phyloP scores from a whole-genome alignment of 805 yeast genomes.

The Cyberlindnera subsufficiens region DNA sequence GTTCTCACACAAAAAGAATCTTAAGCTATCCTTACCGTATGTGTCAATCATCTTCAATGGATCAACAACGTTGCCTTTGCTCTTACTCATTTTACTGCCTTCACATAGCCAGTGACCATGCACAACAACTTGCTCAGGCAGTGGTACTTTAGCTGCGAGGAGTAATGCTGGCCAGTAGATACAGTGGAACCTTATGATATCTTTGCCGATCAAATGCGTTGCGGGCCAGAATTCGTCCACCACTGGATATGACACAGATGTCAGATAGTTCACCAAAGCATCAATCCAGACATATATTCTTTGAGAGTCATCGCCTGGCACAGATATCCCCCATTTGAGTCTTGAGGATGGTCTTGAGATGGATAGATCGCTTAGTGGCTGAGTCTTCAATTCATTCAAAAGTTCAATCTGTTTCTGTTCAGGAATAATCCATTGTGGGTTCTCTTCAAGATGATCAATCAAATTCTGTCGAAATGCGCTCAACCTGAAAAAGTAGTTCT shows the following conservation, averaged over 20 bases:
- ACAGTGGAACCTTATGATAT: conserved; percentile 82
- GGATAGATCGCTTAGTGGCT: conserved; percentile 62
- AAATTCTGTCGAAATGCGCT: conserved; percentile 53
- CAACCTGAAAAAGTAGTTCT: conserved; percentile 80
- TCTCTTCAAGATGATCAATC: conserved; percentile 38
- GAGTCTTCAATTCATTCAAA: conserved; percentile 47
- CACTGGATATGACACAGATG: conserved; percentile 59
- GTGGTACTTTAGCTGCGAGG: conserved; percentile 68
- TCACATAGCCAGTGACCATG: conserved; percentile 93
- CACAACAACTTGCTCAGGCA: conserved; percentile 74
- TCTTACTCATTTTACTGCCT: conserved; percentile 91
- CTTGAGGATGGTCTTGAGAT: conserved; percentile 79
- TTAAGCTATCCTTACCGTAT: conserved; percentile 67
- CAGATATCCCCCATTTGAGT: conserved; percentile 84
- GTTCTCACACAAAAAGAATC: conserved; percentile 72
- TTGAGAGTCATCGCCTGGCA: conserved; percentile 75
- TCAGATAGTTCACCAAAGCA: conserved; percentile 80
- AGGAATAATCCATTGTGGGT: conserved; percentile 67
- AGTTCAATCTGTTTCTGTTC: conserved; percentile 45
- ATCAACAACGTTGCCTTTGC: conserved; percentile 89
- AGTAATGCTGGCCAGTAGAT: conserved; percentile 92
- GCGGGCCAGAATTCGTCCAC: conserved; percentile 20
- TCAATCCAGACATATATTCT: conserved; percentile 95
- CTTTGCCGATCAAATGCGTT: conserved; percentile 87
- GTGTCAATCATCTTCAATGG: conserved; percentile 59